Conservation (phyloP, 768 basidiomycete genomes). For the Lentinus tigrinus region DNA sequence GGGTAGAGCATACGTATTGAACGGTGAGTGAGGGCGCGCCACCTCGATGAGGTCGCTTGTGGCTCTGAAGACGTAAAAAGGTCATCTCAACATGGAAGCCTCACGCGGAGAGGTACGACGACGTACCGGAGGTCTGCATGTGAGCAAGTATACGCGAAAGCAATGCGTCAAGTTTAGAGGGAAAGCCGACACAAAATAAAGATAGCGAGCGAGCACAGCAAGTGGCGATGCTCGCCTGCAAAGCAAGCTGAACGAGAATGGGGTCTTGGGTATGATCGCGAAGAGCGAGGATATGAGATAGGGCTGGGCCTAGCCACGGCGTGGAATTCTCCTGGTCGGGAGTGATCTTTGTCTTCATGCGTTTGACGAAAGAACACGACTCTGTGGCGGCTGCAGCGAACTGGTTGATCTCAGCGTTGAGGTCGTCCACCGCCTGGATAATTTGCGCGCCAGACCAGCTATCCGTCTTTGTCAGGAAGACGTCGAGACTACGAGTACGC, state of each 20-base stretch:
- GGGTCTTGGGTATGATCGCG: constrained; percentile 76
- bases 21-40: constrained; percentile 71
- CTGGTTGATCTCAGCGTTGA: constrained; percentile 80
- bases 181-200: constrained; percentile 73
- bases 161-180: constrained; percentile 65
- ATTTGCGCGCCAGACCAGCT: constrained; percentile 75
- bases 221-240: constrained; percentile 69
- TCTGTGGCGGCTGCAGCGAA: constrained; percentile 77
- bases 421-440: constrained; percentile 74
- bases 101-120: constrained; percentile 1
- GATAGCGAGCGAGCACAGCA: constrained; percentile 68
- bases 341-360: constrained; percentile 7
- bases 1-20: constrained; percentile 70
- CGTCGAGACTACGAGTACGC: constrained; percentile 56
- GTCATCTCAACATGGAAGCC: neutral
- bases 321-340: constrained; percentile 45
- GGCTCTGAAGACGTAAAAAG: constrained; percentile 46
- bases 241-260: constrained; percentile 70
- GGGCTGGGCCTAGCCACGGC: constrained; percentile 59
- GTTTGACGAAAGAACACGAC: constrained; percentile 41
- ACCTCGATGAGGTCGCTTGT: constrained; percentile 75
- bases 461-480: constrained; percentile 73
- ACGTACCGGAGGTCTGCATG: constrained; percentile 25
- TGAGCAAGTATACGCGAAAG: constrained; percentile 34
- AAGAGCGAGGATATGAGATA: constrained; percentile 58